Percentiles rank a stretch among this genome's conserved stretches.
Evolutionary conservation across 176 grass and related monocot genomes (phyloP).

Genomic region (bread wheat (Triticum aestivum)): IWGSC_CS_RefSeq_v2.1 NC_057798.1:561539611-561540110

Average conservation of each 20-base stretch:
- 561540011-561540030: not conserved
- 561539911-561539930: not conserved
- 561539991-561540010: not conserved
- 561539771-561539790: not conserved
- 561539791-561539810: not conserved
- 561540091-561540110: not conserved
- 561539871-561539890: not conserved
- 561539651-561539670: not conserved
- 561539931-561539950: not conserved
- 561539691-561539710: not conserved
- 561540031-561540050: not conserved
- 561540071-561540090: conserved; percentile 10
- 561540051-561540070: conserved; percentile 1
- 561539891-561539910: not conserved
- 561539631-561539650: not conserved
- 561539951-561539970: not conserved
- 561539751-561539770: not conserved
- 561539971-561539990: not conserved
- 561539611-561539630: conserved; percentile 57
- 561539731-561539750: not conserved
- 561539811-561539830: not conserved
- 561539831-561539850: not conserved
- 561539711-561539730: not conserved
- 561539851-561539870: not conserved
- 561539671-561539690: not conserved